phyloP scores from a whole-genome alignment of 1,284 basidiomycete genomes.

The Psilocybe mexicana region DNA sequence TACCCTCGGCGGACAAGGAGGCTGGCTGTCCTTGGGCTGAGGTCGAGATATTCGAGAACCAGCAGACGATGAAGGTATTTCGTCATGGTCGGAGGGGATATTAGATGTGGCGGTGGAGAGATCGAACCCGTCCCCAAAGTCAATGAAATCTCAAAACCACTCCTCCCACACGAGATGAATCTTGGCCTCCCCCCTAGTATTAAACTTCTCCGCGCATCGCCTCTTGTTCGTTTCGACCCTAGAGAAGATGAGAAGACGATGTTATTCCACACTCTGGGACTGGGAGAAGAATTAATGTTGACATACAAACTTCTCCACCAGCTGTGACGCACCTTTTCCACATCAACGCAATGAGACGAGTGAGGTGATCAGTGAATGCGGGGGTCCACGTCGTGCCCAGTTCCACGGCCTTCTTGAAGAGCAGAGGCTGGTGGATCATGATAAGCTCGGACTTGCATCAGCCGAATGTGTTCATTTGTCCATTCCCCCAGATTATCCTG shows the following conservation, averaged over 20 bases:
- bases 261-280: conserved; percentile 48
- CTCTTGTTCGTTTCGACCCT: conserved; percentile 70
- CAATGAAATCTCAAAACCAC: conserved; percentile 82
- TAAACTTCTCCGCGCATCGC: conserved; percentile 68
- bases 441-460: neutral
- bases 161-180: conserved; percentile 81
- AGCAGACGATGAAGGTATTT: conserved; percentile 19
- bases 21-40: conserved; percentile 33
- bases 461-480: neutral
- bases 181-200: conserved; percentile 58
- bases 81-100: conserved; percentile 23
- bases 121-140: conserved; percentile 61
- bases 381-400: conserved; percentile 68
- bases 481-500: conserved; percentile 59
- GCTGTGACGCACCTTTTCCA: conserved; percentile 35
- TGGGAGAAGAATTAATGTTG: too few relatives aligned
- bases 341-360: conserved; percentile 79
- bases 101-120: conserved; percentile 30
- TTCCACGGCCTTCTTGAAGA: conserved; percentile 74
- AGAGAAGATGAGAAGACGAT: conserved; percentile 69
- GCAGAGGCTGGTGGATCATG: conserved; percentile 44
- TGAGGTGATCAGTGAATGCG: conserved; percentile 78
- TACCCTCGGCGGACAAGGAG: conserved; percentile 67
- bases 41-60: conserved; percentile 19
- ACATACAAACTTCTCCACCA: too few relatives aligned